phyloP scores from a whole-genome alignment of 495 filamentous ascomycete genomes.

The Xylaria cubensis region DNA sequence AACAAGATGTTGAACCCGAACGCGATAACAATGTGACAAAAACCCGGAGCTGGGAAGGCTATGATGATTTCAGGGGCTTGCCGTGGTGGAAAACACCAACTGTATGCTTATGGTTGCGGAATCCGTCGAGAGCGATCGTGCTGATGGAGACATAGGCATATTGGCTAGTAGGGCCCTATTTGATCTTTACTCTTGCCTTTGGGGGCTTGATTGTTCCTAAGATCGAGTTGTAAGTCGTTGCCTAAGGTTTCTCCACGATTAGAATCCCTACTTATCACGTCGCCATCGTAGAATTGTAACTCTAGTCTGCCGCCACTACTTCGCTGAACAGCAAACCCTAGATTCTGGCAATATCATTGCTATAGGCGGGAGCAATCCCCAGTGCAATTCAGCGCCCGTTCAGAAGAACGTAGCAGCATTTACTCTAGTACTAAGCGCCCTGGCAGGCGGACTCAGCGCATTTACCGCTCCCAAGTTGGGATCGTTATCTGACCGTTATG shows the following conservation, averaged over 20 bases:
- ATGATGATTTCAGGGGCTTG: slow-evolving; percentile 66
- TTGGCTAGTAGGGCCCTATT: slow-evolving; percentile 82
- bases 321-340: slow-evolving; percentile 61
- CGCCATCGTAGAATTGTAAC: slow-evolving; percentile 62
- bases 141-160: slow-evolving; percentile 65
- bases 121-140: background rate
- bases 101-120: slow-evolving; percentile 48
- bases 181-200: slow-evolving; percentile 80
- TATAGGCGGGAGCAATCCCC: slow-evolving; percentile 70
- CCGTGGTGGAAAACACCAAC: slow-evolving; percentile 78
- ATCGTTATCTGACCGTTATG: slow-evolving; percentile 85
- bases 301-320: slow-evolving; percentile 82
- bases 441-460: slow-evolving; percentile 73
- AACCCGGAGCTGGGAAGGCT: slow-evolving; percentile 46
- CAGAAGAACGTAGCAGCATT: slow-evolving; percentile 79
- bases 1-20: slow-evolving; percentile 20
- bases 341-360: slow-evolving; percentile 67
- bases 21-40: slow-evolving; percentile 22
- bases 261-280: slow-evolving; percentile 26
- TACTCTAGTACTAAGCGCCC: slow-evolving; percentile 72
- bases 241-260: background rate
- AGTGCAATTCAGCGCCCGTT: slow-evolving; percentile 75
- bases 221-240: slow-evolving; percentile 65
- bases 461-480: slow-evolving; percentile 83
- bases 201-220: slow-evolving; percentile 82